These are phyloP conservation scores for Penicillium sp. DNA, from an alignment of 2,329 filamentous ascomycete genomes.

Conservation along the genomic window DNA sequence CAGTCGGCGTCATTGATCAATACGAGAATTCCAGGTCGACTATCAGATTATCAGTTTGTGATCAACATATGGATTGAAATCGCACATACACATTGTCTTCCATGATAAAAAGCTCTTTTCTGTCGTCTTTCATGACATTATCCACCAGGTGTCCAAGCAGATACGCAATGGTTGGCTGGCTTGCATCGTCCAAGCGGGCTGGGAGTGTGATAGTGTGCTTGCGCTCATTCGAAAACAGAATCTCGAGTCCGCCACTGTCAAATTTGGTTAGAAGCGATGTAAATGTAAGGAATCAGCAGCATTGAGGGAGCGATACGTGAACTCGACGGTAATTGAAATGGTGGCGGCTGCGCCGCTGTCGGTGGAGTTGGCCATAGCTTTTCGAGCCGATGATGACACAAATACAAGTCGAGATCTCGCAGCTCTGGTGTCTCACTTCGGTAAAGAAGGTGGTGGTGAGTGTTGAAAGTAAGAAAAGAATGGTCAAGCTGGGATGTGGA, in stretches of 20 bases:
- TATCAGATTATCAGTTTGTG: slow-evolving; percentile 45
- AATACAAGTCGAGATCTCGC: not conserved
- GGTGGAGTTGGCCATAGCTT: slow-evolving; percentile 11
- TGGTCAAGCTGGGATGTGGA: too few relatives aligned
- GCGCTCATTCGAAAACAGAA: slow-evolving; percentile 84
- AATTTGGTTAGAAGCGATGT: slow-evolving; percentile 6
- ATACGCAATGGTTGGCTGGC: slow-evolving; percentile 70
- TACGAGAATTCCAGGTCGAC: slow-evolving; percentile 91
- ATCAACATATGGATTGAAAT: not conserved
- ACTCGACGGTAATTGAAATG: slow-evolving; percentile 72
- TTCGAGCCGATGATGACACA: too few relatives aligned
- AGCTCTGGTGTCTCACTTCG: not conserved
- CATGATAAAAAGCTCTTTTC: slow-evolving; percentile 87
- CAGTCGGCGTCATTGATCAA: slow-evolving; percentile 98
- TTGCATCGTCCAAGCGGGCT: slow-evolving; percentile 61
- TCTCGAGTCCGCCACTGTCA: slow-evolving; percentile 83
- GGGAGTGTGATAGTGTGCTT: slow-evolving; percentile 74
- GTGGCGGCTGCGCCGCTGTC: slow-evolving; percentile 21
- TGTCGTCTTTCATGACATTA: slow-evolving; percentile 79
- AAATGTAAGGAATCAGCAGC: slow-evolving; percentile 7
- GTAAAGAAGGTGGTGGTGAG: not conserved
- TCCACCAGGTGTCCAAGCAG: slow-evolving; percentile 80
- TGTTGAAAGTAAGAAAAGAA: too few relatives aligned
- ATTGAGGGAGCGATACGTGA: slow-evolving; percentile 59
- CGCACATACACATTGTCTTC: slow-evolving; percentile 80